phyloP scores from a whole-genome alignment of 1,139 yeast species.

The Lodderomyces metapsilosis region DNA sequence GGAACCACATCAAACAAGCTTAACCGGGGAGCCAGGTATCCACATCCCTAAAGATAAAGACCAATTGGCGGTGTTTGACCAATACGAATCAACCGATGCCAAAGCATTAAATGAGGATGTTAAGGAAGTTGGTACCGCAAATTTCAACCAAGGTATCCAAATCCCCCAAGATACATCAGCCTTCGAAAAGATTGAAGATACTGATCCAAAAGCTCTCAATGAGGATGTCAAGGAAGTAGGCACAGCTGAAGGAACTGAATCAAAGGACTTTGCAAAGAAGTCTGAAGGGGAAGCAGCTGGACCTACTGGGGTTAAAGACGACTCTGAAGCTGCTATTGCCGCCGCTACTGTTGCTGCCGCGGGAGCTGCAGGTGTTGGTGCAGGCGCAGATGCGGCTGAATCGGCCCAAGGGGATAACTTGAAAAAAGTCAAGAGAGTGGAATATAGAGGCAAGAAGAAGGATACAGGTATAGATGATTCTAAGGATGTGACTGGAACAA shows the following conservation, averaged over 20 bases:
- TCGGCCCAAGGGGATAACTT: slow-evolving; percentile 3
- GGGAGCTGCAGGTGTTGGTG: slow-evolving; percentile 11
- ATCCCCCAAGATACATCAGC: slow-evolving; percentile 41
- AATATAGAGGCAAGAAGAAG: slow-evolving; percentile 45
- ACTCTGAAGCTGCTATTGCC: neutral
- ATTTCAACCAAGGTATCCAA: slow-evolving; percentile 33
- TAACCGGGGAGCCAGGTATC: slow-evolving; percentile 59
- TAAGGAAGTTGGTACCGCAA: slow-evolving; percentile 12
- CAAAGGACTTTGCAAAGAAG: neutral
- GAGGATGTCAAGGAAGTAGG: slow-evolving; percentile 16
- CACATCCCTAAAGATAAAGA: slow-evolving; percentile 40
- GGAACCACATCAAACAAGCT: slow-evolving; percentile 42
- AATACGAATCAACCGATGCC: slow-evolving; percentile 40
- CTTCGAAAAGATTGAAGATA: slow-evolving; percentile 33
- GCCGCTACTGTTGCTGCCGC: slow-evolving; percentile 8
- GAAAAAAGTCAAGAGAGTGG: slow-evolving; percentile 49
- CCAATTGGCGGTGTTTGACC: slow-evolving; percentile 38
- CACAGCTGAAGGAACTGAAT: slow-evolving; percentile 1
- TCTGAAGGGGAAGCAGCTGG: slow-evolving; percentile 1
- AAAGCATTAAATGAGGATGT: slow-evolving; percentile 43
- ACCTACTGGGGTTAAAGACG: neutral
- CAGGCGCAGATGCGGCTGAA: slow-evolving; percentile 2
- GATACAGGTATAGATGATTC: slow-evolving; percentile 33
- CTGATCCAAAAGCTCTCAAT: slow-evolving; percentile 51
- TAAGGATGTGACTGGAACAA: too few species aligned